Percentiles rank a stretch among this genome's conserved stretches.
phyloP scores from a whole-genome alignment of 2,329 filamentous ascomycete species.

The Alternaria atra region DNA sequence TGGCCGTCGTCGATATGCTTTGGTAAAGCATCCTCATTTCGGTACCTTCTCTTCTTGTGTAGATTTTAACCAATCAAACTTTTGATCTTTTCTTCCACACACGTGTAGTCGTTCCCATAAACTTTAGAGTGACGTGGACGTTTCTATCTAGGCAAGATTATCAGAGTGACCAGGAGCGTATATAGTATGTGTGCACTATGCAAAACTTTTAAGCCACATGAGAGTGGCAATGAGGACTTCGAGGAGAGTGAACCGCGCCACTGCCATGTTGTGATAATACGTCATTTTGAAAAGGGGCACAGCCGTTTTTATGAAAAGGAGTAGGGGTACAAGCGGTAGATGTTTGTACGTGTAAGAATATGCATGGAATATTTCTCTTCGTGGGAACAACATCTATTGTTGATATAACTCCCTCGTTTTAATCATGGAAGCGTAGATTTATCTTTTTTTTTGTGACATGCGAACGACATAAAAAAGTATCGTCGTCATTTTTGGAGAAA shows the following conservation, averaged over 20 bases:
- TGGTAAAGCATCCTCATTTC: background rate
- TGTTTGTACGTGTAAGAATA: background rate
- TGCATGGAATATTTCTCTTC: background rate
- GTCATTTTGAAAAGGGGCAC: no score
- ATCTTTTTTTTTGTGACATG: no score
- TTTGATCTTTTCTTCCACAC: background rate
- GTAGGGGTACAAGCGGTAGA: background rate
- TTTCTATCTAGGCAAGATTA: background rate
- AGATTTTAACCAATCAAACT: constrained; percentile 1
- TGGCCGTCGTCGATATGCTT: background rate
- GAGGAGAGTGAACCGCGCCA: no score
- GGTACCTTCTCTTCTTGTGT: background rate
- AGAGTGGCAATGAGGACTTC: no score
- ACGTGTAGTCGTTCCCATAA: background rate
- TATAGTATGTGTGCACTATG: background rate
- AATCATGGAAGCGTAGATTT: no score
- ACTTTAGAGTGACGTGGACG: background rate
- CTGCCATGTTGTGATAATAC: no score
- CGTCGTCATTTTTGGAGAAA: no score
- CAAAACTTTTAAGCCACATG: background rate
- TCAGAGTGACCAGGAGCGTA: fast-evolving
- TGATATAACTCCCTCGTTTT: no score
- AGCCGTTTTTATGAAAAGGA: background rate
- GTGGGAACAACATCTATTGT: no score
- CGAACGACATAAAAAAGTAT: no score